A percentile compares a stretch with the other conserved stretches of the same genome.
Evolutionary conservation across 2,329 filamentous ascomycete species (phyloP).

Genomic region (Calonectria crousiana): DNA sequence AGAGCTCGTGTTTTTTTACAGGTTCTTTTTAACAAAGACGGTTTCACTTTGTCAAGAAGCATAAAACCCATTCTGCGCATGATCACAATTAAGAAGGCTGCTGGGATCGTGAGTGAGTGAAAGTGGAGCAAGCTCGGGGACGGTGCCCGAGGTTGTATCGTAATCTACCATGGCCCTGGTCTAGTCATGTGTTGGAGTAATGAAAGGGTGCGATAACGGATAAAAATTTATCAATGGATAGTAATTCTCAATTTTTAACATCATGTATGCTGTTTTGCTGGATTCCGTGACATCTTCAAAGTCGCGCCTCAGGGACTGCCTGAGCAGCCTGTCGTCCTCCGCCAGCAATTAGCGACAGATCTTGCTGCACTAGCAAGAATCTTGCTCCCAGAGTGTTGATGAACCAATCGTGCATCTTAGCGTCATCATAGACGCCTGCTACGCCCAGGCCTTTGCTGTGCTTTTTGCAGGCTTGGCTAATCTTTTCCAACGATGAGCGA

Average conservation of each 20-base stretch:
- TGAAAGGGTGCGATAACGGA: neutral
- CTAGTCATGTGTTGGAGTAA: neutral
- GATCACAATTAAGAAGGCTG: neutral
- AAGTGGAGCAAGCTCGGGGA: neutral
- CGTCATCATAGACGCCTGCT: constrained; percentile 30
- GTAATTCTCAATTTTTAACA: too few species aligned
- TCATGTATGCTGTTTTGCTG: too few species aligned
- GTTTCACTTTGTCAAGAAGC: neutral
- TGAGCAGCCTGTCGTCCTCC: constrained; percentile 18
- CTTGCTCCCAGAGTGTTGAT: constrained; percentile 27
- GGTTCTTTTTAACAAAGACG: neutral
- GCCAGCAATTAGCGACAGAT: constrained; percentile 25
- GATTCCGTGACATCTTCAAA: neutral
- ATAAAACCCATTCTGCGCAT: neutral
- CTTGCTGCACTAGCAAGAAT: constrained; percentile 31
- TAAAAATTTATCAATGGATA: neutral
- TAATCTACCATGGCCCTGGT: neutral
- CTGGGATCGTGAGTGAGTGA: neutral
- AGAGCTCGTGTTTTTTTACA: neutral
- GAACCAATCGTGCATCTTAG: constrained; percentile 28
- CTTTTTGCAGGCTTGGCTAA: constrained; percentile 27
- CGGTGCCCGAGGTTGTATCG: neutral
- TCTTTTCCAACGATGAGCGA: constrained; percentile 24
- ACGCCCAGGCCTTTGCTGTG: constrained; percentile 29
- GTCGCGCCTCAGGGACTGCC: constrained; percentile 14